Base-by-base conservation (phyloP, 768 basidiomycete genomes). In the Phlegmacium glaucopus region DNA sequence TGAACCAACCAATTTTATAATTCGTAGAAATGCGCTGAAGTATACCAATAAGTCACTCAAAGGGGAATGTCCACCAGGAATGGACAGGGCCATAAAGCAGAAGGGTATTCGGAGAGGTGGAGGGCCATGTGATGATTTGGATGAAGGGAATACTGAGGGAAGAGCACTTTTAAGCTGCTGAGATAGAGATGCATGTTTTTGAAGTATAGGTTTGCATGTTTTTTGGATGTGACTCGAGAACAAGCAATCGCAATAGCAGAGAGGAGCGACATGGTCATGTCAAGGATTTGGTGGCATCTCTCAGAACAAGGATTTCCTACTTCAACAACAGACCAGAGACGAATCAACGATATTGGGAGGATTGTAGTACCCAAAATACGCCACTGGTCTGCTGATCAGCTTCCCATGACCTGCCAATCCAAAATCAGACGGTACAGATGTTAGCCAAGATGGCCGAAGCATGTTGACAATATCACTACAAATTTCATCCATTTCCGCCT, bases 111-210 rank as follows among this genome's bases (percentile, higher is more conserved):
- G 1, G 48, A 51, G 13, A 74, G 45, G 52, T 77, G 74, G 25
- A 78, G 50, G 0, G 69, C 50, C 18, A 72, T 48, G 46, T 76
- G 76, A 9, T 75, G 67, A 39, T 72, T 72, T 2, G 68, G 62
- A 4, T 49, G 40, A 13, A 72, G 47, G 0, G 32, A 42, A 10
- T 57, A 56, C 9, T 60, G 51, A 3, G 63, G 68, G 45, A 62
- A 74, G 1, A 76, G 57, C 0, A 48, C 34, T 5, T 57, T 50
- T 2, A 75, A 25, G 3, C 50, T 57, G 1, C 22, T 25, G 6
- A 74, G 53, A 49, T 75, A 76, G 2, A 27, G 4, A 8, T 44
- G 40, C 45, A 63, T 57, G 29, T 56, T 45, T 15, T 12, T 18
- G 3, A 54, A 35, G 39, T 59, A 59, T 4, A 40, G 32, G 8